phyloP scores from a whole-genome alignment of 192 early-diverging fungal species.

The Linderina pennispora region DNA sequence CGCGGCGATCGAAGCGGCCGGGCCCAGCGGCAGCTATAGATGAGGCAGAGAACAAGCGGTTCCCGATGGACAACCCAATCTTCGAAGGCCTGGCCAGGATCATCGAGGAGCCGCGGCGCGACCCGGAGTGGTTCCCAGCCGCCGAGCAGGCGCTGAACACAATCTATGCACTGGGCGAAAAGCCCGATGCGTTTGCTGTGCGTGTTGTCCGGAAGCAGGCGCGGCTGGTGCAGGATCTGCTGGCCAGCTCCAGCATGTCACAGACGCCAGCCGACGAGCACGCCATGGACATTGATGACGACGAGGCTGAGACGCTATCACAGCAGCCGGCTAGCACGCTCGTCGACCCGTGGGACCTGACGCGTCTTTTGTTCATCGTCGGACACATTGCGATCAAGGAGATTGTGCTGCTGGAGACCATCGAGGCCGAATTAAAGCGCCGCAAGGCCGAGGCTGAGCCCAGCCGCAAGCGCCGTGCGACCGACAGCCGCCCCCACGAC shows the following conservation, averaged over 20 bases:
- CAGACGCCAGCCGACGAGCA: conserved; percentile 2
- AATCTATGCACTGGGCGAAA: conserved; percentile 83
- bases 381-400: conserved; percentile 97
- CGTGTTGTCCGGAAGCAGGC: conserved; percentile 71
- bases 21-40: conserved; percentile 4
- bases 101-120: conserved; percentile 30
- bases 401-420: conserved; percentile 90
- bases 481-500: conserved; percentile 8
- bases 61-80: conserved; percentile 54
- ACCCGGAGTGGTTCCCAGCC: conserved; percentile 73
- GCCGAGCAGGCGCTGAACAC: conserved; percentile 94
- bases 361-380: conserved; percentile 84
- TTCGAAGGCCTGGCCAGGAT: conserved; percentile 51
- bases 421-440: conserved; percentile 92
- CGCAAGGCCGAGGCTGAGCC: conserved; percentile 50
- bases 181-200: conserved; percentile 78
- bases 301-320: not conserved
- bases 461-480: conserved; percentile 31
- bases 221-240: conserved; percentile 53
- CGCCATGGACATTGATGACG: conserved; percentile 19
- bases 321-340: conserved; percentile 1
- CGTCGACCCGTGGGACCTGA: conserved; percentile 66
- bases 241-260: conserved; percentile 6
- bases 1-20: conserved; percentile 14
- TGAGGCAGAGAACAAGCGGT: conserved; percentile 40